Evolutionary conservation across 1,284 basidiomycete genomes (phyloP), one percentile per base, ranked within the genome.

Genomic region (Anthracocystis walkeri): DNA sequence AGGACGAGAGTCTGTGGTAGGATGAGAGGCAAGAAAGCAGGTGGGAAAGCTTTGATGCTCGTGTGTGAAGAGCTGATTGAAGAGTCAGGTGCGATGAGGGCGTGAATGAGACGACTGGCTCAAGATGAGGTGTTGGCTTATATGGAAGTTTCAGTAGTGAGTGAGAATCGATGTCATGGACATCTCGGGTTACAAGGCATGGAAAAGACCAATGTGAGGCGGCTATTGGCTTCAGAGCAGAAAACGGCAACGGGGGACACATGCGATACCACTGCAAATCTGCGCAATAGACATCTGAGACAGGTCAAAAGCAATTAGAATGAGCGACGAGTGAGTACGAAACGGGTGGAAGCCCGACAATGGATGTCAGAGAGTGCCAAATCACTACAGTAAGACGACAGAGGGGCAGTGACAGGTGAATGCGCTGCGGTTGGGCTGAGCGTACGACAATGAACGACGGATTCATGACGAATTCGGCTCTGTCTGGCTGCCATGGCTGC

Each of bases 131-230:
- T 42, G 20, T 56, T 40, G 25, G n/a, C 35, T 69, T 69, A 69
- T 69, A 69, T 69, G 57, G n/a, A 49, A 46, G 52, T 51, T 29
- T 44, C 38, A 46, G 16, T 16, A 23, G 42, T 56, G 58, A 52
- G 55, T 55, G 21, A 51, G 59, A 18, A n/a, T 54, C 45, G 45
- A 49, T 58, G 67, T 64, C 57, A 60, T 69, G 23, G 38, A 57
- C 41, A 2, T 6, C 25, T 42, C 53, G 48, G 67, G 42, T 38
- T 53, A 53, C 33, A 21, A 10, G 48, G 25, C 10, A 48, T 33
- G 25, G 14, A 51, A 7, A 25, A 27, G 51, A 16, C 35, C 33
- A 23, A 33, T 23, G 18, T 4, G 14, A n/a, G 33, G 54, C 54
- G 50, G 42, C 42, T 64, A 48, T n/a, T 44, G 48, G 61, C 52